Conservation (phyloP, 1,284 basidiomycete species). For the Waitea zeae region DNA sequence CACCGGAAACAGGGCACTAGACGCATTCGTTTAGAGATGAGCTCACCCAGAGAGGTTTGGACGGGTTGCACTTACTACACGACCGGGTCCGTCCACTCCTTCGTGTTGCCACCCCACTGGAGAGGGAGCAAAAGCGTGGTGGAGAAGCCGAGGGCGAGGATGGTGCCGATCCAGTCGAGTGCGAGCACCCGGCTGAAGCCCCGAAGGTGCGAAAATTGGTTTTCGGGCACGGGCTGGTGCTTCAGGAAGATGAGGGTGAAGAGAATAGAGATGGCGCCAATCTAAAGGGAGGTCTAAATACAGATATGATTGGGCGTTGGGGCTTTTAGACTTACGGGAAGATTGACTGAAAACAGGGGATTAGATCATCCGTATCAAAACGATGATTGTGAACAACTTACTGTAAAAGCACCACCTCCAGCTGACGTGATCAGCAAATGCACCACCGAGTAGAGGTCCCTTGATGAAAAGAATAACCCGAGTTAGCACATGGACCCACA, state of each 20-base stretch:
- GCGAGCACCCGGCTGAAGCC: too few relatives aligned
- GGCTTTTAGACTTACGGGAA: background rate
- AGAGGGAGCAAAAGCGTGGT: conserved; percentile 20
- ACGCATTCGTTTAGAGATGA: background rate
- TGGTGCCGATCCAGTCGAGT: conserved; percentile 18
- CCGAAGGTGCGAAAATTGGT: too few relatives aligned
- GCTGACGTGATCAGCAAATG: background rate
- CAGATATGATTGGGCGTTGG: too few relatives aligned
- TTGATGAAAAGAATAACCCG: too few relatives aligned
- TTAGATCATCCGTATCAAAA: background rate
- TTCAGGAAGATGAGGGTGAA: background rate
- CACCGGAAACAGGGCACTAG: background rate
- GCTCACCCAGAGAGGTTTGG: background rate
- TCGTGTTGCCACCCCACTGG: conserved; percentile 24
- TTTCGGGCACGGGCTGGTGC: too few relatives aligned
- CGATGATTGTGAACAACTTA: background rate
- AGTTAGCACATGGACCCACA: too few relatives aligned
- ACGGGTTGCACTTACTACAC: conserved; percentile 7
- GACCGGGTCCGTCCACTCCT: conserved; percentile 17
- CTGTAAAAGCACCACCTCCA: conserved; percentile 1
- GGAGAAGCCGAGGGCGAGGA: conserved; percentile 11
- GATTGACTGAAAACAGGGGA: background rate
- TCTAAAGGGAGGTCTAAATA: background rate
- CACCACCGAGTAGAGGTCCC: background rate
- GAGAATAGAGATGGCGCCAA: background rate